Conservation (phyloP, 176 grass and related monocot species). For the Guadua angustifolia region DNA sequence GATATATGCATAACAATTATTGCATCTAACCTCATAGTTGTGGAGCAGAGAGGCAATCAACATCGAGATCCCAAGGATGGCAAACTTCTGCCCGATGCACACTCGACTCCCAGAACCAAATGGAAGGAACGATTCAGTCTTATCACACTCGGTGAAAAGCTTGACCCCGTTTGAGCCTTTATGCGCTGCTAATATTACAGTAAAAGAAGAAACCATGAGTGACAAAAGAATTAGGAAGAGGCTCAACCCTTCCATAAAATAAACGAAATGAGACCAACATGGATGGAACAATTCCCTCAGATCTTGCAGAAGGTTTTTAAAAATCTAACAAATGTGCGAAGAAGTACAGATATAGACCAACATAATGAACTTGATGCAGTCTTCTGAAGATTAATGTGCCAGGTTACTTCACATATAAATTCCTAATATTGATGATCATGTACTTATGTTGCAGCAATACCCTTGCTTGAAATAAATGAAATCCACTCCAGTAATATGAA, state of each 20-base stretch:
- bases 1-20: not conserved
- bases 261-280: not conserved
- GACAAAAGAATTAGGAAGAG: conserved; percentile 5
- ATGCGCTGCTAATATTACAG: conserved; percentile 44
- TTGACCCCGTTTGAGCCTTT: conserved; percentile 35
- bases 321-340: conserved; percentile 16
- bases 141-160: conserved; percentile 45
- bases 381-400: not conserved
- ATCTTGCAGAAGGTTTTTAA: not conserved
- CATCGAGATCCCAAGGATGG: conserved; percentile 65
- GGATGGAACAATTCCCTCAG: not conserved
- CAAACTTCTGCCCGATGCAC: conserved; percentile 81
- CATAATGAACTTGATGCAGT: not conserved
- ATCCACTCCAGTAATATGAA: not conserved
- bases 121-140: conserved; percentile 68
- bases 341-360: not conserved
- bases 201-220: not conserved
- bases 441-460: not conserved
- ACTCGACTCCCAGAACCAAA: conserved; percentile 83
- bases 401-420: conserved; percentile 12
- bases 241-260: not conserved
- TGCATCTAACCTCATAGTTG: conserved; percentile 71
- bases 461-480: not conserved
- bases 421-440: conserved; percentile 4
- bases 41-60: conserved; percentile 68